Base-by-base conservation (phyloP, 2,329 filamentous ascomycete genomes). In the Ceratocystis variospora region DNA sequence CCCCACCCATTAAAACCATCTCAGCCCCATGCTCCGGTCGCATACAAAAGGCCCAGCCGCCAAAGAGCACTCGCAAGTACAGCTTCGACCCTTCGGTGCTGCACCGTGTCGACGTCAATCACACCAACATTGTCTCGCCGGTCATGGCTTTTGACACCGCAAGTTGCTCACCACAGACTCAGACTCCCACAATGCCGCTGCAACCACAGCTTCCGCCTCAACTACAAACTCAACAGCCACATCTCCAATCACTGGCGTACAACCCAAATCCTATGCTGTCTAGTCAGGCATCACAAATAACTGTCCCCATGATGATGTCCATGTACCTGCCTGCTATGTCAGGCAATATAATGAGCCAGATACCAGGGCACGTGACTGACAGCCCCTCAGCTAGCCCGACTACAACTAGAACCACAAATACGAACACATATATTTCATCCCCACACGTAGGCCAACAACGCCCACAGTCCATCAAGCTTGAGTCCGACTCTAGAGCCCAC, bases 31-130 rank as follows among this genome's bases (percentile, higher is more conserved):
- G 74, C 3, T 71, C 75, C 1, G 79, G 78, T 66, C 78, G 81
- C 67, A 73, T 82, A 1, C 77, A 77, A 69, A 83, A 83, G 68
- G 68, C 76, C 2, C 71, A 75, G 8, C 79, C 76, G 70, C 70
- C 68, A 28, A 71, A 72, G 3, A 70, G 71, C 15, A 71, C 70
- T 48, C 76, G 77, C 64, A 83, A 80, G 70, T 78, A 76, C 66
- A 81, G 81, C 0, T 78, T 81, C 70, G 81, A 83, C 68, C 73
- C 78, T 0, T 71, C 74, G 1, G 76, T 75, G 8, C 72, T 85
- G 17, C 77, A 79, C 61, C 77, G 81, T 67, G 82, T 84, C 75
- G 79, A 84, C 69, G 74, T 77, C n/a, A 78, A 73, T 69, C 79
- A 78, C 67, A 71, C 83, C 67, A 84, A 82, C 70, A 73, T 83